phyloP scores from a whole-genome alignment of 2,329 filamentous ascomycete genomes.

The Aspergillus transmontanensis region DNA sequence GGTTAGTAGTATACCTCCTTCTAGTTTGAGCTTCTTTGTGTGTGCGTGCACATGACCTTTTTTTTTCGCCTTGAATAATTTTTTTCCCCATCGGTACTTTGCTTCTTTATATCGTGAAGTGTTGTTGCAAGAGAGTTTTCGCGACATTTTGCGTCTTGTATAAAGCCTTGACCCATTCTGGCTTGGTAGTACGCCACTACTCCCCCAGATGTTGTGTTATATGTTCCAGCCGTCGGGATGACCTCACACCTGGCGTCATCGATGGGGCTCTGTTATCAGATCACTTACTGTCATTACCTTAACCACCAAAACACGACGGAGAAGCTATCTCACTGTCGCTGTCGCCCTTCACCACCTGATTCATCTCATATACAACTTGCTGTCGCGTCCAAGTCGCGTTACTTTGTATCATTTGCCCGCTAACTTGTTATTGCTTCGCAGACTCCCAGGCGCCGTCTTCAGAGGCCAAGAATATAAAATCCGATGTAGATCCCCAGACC shows the following conservation, averaged over 20 bases:
- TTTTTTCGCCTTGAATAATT: constrained; percentile 12
- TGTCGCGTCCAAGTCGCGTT: constrained; percentile 5
- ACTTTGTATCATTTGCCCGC: constrained; percentile 11
- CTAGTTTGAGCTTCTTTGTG: constrained; percentile 13
- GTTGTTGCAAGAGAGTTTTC: constrained; percentile 11
- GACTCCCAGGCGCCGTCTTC: constrained; percentile 37
- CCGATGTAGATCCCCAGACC: constrained; percentile 61
- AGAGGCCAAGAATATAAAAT: constrained; percentile 38
- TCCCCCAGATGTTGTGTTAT: constrained; percentile 22
- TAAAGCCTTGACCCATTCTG: constrained; percentile 25
- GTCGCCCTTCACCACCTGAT: constrained; percentile 19
- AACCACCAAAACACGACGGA: constrained; percentile 19
- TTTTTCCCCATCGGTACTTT: constrained; percentile 14
- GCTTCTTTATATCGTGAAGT: constrained; percentile 3
- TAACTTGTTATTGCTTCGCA: constrained; percentile 23
- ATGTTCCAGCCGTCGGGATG: constrained; percentile 36
- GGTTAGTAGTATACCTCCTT: constrained; percentile 38
- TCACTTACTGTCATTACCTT: constrained; percentile 4
- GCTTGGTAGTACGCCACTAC: constrained; percentile 36
- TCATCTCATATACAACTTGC: background rate
- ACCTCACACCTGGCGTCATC: constrained; percentile 42
- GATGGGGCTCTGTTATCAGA: constrained; percentile 29
- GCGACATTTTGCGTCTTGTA: constrained; percentile 12
- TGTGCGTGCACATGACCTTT: constrained; percentile 10
- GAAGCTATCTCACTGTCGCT: constrained; percentile 15